These are phyloP conservation scores for Insectozyma bohioensis DNA, from an alignment of 1,139 yeast genomes.

Conservation along the genomic window DNA sequence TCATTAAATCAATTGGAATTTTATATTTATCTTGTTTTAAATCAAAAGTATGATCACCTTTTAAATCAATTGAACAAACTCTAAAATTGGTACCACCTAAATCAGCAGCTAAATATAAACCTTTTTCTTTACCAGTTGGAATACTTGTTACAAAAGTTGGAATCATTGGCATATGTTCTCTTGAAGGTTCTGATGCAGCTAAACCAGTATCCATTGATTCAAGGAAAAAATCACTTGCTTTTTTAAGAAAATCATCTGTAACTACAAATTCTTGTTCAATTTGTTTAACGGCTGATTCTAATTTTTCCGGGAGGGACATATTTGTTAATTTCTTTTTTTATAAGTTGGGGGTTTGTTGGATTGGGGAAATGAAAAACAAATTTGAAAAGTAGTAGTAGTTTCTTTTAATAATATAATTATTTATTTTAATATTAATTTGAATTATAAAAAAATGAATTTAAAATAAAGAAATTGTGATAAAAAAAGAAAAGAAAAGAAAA, in stretches of 20 bases:
- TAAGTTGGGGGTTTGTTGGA: too few species aligned
- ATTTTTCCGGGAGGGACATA: constrained; percentile 15
- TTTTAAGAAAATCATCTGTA: constrained; percentile 48
- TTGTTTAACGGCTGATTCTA: constrained; percentile 40
- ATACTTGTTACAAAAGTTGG: constrained; percentile 80
- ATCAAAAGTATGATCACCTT: constrained; percentile 77
- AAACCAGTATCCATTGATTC: constrained; percentile 65
- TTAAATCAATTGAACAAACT: constrained; percentile 77
- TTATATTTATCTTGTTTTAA: constrained; percentile 71
- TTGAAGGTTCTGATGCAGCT: constrained; percentile 30
- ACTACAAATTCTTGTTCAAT: constrained; percentile 58
- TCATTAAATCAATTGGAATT: constrained; percentile 72
- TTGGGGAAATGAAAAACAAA: too few species aligned
- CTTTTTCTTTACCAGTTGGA: constrained; percentile 81
- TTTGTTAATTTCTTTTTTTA: too few species aligned
- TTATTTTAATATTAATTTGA: too few species aligned
- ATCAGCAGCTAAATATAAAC: constrained; percentile 78
- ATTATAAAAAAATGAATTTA: too few species aligned
- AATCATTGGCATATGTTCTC: constrained; percentile 76
- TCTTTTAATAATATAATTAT: too few species aligned
- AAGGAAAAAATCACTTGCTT: constrained; percentile 65
- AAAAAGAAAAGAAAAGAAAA: too few species aligned
- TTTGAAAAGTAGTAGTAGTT: too few species aligned
- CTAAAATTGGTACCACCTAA: constrained; percentile 89
- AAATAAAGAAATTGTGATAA: too few species aligned